Percentiles rank a stretch among this genome's conserved stretches.
phyloP scores from a whole-genome alignment of 345 rosid genomes.

The Citropsis articulata region DNA sequence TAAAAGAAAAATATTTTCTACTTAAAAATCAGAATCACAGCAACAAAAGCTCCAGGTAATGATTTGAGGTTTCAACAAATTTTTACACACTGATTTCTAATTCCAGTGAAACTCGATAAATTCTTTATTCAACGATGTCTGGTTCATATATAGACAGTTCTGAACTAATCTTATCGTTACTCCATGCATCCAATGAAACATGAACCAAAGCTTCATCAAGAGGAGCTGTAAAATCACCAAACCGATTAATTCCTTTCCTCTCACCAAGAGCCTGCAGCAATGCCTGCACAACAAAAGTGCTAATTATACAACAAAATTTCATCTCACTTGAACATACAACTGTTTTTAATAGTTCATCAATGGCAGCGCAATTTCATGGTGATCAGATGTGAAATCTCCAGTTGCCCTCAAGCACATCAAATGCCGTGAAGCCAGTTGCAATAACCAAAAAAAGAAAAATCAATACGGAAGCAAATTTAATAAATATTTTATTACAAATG shows the following conservation, averaged over 20 bases:
- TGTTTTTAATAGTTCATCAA: constrained; percentile 29
- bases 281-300: constrained; percentile 42
- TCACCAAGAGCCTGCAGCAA: constrained; percentile 88
- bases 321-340: background rate
- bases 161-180: too few relatives aligned
- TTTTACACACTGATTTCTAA: too few relatives aligned
- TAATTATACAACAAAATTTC: background rate
- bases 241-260: constrained; percentile 84
- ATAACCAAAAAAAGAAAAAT: background rate
- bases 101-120: too few relatives aligned
- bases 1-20: too few relatives aligned
- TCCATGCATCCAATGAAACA: constrained; percentile 87
- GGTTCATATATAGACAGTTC: too few relatives aligned
- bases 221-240: constrained; percentile 91
- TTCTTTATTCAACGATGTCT: too few relatives aligned
- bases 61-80: too few relatives aligned
- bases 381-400: constrained; percentile 90
- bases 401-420: constrained; percentile 88
- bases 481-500: background rate
- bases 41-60: too few relatives aligned
- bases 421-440: constrained; percentile 93
- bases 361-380: constrained; percentile 92
- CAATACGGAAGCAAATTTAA: background rate
- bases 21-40: too few relatives aligned
- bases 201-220: constrained; percentile 89